Percentiles rank a stretch among this genome's conserved stretches.
Evolutionary conservation across 768 basidiomycete genomes (phyloP).

Genomic region (Lactarius psammicola): DNA sequence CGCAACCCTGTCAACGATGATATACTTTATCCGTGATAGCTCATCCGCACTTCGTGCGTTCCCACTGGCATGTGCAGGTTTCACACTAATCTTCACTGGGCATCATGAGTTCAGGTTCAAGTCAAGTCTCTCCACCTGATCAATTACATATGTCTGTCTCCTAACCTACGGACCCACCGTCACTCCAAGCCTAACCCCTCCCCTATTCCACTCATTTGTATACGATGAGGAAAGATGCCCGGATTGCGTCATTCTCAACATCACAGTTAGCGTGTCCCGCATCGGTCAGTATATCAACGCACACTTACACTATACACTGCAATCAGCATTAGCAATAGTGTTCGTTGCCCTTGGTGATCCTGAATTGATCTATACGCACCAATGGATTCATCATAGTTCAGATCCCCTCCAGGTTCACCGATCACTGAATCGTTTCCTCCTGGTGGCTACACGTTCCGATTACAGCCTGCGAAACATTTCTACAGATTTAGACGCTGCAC

Average conservation of each 20-base stretch:
- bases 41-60: too few species aligned
- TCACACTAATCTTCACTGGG: too few species aligned
- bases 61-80: too few species aligned
- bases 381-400: constrained; percentile 35
- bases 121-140: background rate
- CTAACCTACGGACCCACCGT: background rate
- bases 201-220: constrained; percentile 9
- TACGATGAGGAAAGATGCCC: constrained; percentile 30
- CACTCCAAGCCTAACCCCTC: background rate
- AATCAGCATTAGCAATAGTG: background rate
- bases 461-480: background rate
- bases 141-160: background rate
- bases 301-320: constrained; percentile 30
- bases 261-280: constrained; percentile 5
- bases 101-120: background rate
- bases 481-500: constrained; percentile 13
- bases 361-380: constrained; percentile 25
- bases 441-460: constrained; percentile 28
- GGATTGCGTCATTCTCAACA: constrained; percentile 32
- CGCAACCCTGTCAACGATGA: too few species aligned
- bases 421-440: constrained; percentile 31
- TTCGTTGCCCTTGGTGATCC: background rate
- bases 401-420: constrained; percentile 32
- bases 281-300: background rate
- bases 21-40: too few species aligned